phyloP scores from a whole-genome alignment of 2,329 filamentous ascomycete genomes.

The Ophiostoma novo-ulmi region DNA sequence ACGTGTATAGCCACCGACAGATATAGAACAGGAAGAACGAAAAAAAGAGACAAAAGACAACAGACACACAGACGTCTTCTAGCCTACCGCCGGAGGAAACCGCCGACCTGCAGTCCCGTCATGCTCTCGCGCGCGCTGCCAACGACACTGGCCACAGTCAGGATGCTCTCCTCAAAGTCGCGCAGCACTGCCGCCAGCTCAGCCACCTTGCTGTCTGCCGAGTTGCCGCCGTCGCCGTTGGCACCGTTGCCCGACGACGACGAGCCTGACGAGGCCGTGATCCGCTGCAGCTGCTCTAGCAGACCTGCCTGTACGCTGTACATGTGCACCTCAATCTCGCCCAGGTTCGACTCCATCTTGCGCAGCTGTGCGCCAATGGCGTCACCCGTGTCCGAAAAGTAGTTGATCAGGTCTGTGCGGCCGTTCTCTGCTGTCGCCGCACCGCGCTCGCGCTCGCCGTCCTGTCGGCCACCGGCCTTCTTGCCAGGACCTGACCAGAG shows the following conservation, averaged over 20 bases:
- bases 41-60: neutral
- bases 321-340: constrained; percentile 61
- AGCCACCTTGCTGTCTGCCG: constrained; percentile 43
- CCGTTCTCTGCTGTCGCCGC: constrained; percentile 38
- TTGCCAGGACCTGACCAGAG: constrained; percentile 40
- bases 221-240: constrained; percentile 35
- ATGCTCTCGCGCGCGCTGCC: constrained; percentile 56
- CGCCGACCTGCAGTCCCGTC: constrained; percentile 52
- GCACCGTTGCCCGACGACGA: constrained; percentile 22
- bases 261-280: constrained; percentile 30
- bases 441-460: constrained; percentile 35
- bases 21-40: neutral
- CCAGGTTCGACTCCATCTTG: constrained; percentile 53
- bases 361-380: constrained; percentile 56
- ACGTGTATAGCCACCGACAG: neutral
- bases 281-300: constrained; percentile 54
- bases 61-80: neutral
- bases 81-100: constrained; percentile 37
- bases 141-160: constrained; percentile 58
- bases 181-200: constrained; percentile 55
- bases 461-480: constrained; percentile 28
- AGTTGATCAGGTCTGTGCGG: constrained; percentile 53
- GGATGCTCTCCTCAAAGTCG: constrained; percentile 61
- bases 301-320: constrained; percentile 57
- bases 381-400: constrained; percentile 58